Percentiles rank a stretch among this genome's conserved stretches.
phyloP scores from a whole-genome alignment of 2,329 filamentous ascomycete genomes.

The Mycocentrospora acerina region DNA sequence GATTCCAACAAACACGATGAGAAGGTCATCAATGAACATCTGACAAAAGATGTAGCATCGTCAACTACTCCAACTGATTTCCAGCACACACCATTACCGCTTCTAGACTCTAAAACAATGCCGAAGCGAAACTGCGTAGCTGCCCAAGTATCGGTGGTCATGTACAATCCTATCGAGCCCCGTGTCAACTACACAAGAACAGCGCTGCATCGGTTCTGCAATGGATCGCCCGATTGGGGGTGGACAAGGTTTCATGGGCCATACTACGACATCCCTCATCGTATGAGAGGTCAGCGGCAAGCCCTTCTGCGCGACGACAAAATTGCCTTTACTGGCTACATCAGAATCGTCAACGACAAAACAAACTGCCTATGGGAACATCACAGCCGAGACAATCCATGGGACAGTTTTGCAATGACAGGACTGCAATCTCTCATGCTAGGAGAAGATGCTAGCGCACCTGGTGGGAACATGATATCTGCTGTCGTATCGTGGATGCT shows the following conservation, averaged over 20 bases:
- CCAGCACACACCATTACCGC: conserved; percentile 41
- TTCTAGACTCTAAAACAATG: conserved; percentile 33
- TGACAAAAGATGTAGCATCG: conserved; percentile 1
- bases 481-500: conserved; percentile 61
- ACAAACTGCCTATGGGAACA: conserved; percentile 65
- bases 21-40: conserved; percentile 8
- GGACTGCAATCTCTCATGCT: conserved; percentile 54
- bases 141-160: conserved; percentile 62
- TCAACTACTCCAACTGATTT: conserved; percentile 10
- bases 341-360: conserved; percentile 61
- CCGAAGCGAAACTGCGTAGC: conserved; percentile 50
- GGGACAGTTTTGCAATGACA: conserved; percentile 60
- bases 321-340: conserved; percentile 62
- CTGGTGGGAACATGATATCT: conserved; percentile 51
- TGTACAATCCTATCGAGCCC: conserved; percentile 65
- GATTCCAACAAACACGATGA: conserved; percentile 8
- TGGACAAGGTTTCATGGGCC: conserved; percentile 64
- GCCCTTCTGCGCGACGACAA: conserved; percentile 62
- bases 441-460: conserved; percentile 30
- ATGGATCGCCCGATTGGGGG: conserved; percentile 61
- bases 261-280: conserved; percentile 59
- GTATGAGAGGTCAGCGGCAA: conserved; percentile 59
- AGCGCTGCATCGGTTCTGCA: conserved; percentile 61
- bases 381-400: conserved; percentile 54
- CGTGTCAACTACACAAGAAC: conserved; percentile 58